Conservation (phyloP, 176 grass and related monocot genomes). For the Echinochloa phyllopogon region DNA sequence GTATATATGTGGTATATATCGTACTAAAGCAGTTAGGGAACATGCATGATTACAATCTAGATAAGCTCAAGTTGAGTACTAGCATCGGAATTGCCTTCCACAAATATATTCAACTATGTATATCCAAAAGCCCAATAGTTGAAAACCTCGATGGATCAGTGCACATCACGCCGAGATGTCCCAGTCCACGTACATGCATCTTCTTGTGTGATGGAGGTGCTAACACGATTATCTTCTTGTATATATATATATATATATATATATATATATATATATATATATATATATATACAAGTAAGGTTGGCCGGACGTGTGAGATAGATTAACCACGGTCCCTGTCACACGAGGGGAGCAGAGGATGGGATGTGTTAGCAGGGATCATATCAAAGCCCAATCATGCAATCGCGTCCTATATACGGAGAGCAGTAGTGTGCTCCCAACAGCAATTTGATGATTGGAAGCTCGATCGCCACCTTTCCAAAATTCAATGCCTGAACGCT, state of each 20-base stretch:
- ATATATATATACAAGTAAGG: no score
- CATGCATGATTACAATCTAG: background rate
- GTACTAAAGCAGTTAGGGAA: background rate
- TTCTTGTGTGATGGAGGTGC: slow-evolving; percentile 36
- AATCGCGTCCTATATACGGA: slow-evolving; percentile 11
- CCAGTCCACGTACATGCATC: background rate
- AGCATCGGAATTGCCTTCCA: background rate
- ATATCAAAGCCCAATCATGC: slow-evolving; percentile 7
- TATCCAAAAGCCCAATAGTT: slow-evolving; percentile 17
- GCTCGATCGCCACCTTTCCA: slow-evolving; percentile 23
- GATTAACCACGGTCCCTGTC: slow-evolving; percentile 33
- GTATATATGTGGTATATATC: background rate
- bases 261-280: no score
- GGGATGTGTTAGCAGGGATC: background rate
- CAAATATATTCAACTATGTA: background rate
- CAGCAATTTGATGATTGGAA: slow-evolving; percentile 37
- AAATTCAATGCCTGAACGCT: slow-evolving; percentile 24
- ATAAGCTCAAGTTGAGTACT: background rate
- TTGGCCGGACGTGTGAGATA: slow-evolving; percentile 5
- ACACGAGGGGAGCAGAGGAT: background rate
- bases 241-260: no score
- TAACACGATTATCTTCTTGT: slow-evolving; percentile 33
- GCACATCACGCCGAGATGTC: slow-evolving; percentile 28
- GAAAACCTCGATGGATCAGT: slow-evolving; percentile 14
- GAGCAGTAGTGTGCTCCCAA: background rate